A percentile compares a stretch with the other conserved stretches of the same genome.
Conservation (phyloP, 2,329 filamentous ascomycete genomes). For the Pezicula radicicola region DNA sequence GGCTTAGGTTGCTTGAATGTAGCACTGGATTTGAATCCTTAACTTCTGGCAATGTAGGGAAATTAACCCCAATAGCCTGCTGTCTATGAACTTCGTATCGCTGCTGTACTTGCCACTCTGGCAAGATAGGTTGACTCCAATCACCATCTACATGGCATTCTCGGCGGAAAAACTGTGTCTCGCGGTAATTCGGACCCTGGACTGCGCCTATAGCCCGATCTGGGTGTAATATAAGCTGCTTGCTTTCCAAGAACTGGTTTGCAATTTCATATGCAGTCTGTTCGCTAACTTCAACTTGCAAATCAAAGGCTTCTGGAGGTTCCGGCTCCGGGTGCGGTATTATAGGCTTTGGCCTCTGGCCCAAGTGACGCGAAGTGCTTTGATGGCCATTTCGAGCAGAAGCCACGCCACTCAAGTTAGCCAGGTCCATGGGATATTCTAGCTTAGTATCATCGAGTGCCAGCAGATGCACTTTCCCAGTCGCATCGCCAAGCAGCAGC, state of each 20-base stretch:
- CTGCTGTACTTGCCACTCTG: conserved; percentile 40
- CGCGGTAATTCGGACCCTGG: conserved; percentile 51
- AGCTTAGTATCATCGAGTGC: conserved; percentile 41
- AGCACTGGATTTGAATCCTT: background rate
- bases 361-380: background rate
- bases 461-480: conserved; percentile 55
- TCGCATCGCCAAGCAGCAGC: conserved; percentile 58
- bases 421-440: conserved; percentile 1
- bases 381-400: background rate
- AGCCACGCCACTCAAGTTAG: background rate
- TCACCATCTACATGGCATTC: conserved; percentile 48
- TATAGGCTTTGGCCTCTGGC: conserved; percentile 42
- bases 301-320: conserved; percentile 30
- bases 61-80: background rate
- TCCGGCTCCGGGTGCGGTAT: conserved; percentile 48
- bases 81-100: conserved; percentile 31
- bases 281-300: conserved; percentile 4
- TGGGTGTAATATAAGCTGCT: conserved; percentile 38
- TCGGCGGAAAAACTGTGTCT: conserved; percentile 39
- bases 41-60: conserved; percentile 1
- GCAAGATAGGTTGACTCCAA: conserved; percentile 40
- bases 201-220: conserved; percentile 51
- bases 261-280: conserved; percentile 26
- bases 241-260: conserved; percentile 33
- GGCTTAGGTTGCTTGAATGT: conserved; percentile 3